These are phyloP conservation scores for Staphylotrichum longicolle DNA, from an alignment of 495 filamentous ascomycete species.

Conservation along the genomic window DNA sequence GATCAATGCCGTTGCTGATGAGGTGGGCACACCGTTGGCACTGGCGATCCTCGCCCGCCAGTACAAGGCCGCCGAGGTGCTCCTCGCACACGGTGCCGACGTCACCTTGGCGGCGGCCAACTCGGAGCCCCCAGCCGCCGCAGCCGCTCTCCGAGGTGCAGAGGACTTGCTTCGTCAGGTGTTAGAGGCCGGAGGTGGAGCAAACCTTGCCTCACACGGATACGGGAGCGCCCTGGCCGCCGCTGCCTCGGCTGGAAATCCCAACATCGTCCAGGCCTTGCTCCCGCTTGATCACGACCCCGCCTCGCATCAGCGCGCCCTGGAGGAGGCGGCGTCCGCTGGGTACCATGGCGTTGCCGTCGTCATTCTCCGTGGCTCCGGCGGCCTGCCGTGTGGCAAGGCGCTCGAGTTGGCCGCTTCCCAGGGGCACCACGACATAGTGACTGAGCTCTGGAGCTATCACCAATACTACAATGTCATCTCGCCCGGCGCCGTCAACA, in stretches of 20 bases:
- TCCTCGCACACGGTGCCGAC: not conserved
- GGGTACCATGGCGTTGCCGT: not conserved
- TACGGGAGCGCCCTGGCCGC: not conserved
- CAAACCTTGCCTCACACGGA: constrained; percentile 1
- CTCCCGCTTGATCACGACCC: constrained; percentile 1
- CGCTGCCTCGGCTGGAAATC: constrained; percentile 1
- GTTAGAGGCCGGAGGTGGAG: not conserved
- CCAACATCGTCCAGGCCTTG: not conserved
- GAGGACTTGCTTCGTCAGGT: not conserved
- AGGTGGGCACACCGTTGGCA: not conserved
- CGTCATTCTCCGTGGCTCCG: not conserved
- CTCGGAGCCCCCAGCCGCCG: not conserved
- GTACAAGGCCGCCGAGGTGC: not conserved
- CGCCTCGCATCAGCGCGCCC: constrained; percentile 3
- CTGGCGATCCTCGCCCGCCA: not conserved
- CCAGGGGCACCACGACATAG: not conserved
- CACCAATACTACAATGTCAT: constrained; percentile 5
- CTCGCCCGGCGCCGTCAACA: not conserved
- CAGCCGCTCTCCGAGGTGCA: constrained; percentile 3
- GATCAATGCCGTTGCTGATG: not conserved
- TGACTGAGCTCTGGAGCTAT: not conserved
- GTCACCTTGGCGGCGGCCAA: not conserved
- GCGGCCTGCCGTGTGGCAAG: not conserved
- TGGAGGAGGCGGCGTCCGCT: not conserved
- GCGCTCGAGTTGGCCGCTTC: not conserved